A percentile compares a stretch with the other conserved stretches of the same genome.
These are phyloP conservation scores for Blastocystis sp. DNA, from an alignment of 352 stramenopile species.

Conservation along the genomic window DNA sequence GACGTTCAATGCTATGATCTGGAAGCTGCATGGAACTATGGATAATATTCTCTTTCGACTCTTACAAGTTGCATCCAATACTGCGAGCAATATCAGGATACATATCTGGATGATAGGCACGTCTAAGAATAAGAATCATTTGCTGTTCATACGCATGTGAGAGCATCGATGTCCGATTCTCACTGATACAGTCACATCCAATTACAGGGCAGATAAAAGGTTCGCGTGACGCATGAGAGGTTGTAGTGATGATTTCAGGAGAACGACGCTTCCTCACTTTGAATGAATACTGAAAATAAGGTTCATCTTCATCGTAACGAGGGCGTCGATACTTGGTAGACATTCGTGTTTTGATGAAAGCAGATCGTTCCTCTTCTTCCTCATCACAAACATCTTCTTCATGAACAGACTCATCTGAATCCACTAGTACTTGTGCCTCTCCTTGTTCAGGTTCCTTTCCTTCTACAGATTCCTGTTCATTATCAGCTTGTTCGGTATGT, in stretches of 20 bases:
- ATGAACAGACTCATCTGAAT: too few relatives aligned
- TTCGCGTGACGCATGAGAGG: neutral
- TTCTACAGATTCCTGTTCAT: neutral
- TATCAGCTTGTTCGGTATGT: neutral
- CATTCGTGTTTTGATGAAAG: too few relatives aligned
- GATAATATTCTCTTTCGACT: neutral
- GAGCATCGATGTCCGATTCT: conserved; percentile 27
- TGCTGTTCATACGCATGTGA: neutral
- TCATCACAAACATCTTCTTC: too few relatives aligned
- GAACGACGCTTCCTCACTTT: too few relatives aligned
- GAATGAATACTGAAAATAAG: too few relatives aligned
- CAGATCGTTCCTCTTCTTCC: too few relatives aligned
- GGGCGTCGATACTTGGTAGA: too few relatives aligned
- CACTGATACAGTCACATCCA: neutral
- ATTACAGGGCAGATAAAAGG: neutral
- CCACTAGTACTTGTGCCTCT: too few relatives aligned
- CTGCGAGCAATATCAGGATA: neutral
- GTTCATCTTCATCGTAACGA: too few relatives aligned
- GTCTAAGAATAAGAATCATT: neutral
- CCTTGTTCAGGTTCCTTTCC: neutral
- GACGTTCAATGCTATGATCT: neutral
- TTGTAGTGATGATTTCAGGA: neutral
- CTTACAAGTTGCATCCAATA: conserved; percentile 27
- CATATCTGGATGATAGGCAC: neutral
- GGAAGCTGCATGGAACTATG: neutral